Evolutionary conservation across 2,329 filamentous ascomycete genomes (phyloP), one percentile per base, ranked within the genome.

Genomic region (Sclerotinia nivalis): DNA sequence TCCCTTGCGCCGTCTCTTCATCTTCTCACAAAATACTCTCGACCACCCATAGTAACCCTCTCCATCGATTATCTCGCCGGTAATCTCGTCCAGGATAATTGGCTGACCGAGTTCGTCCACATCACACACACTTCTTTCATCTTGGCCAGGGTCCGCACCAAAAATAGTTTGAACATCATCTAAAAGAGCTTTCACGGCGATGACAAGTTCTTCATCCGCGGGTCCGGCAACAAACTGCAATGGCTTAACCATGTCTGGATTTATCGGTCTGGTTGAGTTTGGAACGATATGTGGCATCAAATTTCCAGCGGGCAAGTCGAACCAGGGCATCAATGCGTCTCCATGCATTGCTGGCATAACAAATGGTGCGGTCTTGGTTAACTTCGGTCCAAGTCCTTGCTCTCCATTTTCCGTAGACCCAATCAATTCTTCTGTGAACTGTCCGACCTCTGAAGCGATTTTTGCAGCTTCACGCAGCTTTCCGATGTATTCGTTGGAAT

Each of bases 1-100:
- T n/a, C 75, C 77, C 55, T 74, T 77, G 70, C 75, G 77, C 50
- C 86, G 83, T 65, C 83, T 81, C 80, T 90, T 93, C 91, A 96
- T 96, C 76, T 91, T 91, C 74, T 92, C 84, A 78, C 92, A 96
- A 74, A 97, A 96, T 0, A 83, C 83, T 52, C 87, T 86, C 7
- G 93, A 95, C 93, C 93, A 97, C 71, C 93, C 93, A 77, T 96
- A 96, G 79, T 96, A 96, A 0, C 91, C 92, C 72, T 92, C 89
- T 1, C 89, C 89, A 9, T 85, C 84, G 9, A 89, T 78, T 2
- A 89, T 75, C n/a, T 78, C 81, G 0, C 89, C 89, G 0, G 87
- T 90, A n/a, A 87, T 81, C 73, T 90, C 87, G 74, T 93, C 88
- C 3, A 87, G 79, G 25, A 89, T 81, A 66, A 93, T 82, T 22